These are phyloP conservation scores for Geotrichum phurueaensis DNA, from an alignment of 1,139 yeast genomes.

Conservation along the genomic window DNA sequence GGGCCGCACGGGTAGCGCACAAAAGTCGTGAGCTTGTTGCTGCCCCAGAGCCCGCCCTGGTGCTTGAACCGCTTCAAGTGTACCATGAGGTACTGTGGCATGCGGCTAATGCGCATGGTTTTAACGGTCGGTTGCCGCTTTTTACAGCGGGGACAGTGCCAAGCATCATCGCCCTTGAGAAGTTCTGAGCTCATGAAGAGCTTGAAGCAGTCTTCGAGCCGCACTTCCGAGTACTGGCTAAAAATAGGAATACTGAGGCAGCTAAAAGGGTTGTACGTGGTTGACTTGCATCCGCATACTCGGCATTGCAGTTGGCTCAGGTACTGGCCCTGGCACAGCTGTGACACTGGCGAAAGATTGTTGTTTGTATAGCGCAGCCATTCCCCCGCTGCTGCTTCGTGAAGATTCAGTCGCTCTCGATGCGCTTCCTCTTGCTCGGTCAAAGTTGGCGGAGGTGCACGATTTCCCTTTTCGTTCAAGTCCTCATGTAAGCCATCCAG, in stretches of 20 bases:
- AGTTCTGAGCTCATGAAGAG: constrained; percentile 63
- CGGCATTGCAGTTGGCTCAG: constrained; percentile 73
- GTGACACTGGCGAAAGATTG: constrained; percentile 80
- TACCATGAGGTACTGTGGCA: constrained; percentile 66
- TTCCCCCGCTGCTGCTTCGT: constrained; percentile 85
- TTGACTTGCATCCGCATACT: constrained; percentile 71
- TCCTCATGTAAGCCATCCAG: constrained; percentile 88
- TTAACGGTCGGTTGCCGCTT: constrained; percentile 61
- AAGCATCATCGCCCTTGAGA: constrained; percentile 75
- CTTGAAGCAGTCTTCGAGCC: constrained; percentile 59
- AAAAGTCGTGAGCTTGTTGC: constrained; percentile 57
- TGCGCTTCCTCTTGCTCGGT: constrained; percentile 70
- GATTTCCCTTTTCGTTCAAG: constrained; percentile 60
- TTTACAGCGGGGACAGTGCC: constrained; percentile 85
- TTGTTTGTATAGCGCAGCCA: constrained; percentile 89
- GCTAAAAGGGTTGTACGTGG: constrained; percentile 79
- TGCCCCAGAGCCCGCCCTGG: constrained; percentile 29
- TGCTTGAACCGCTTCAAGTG: constrained; percentile 74
- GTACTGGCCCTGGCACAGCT: constrained; percentile 86
- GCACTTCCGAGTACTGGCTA: constrained; percentile 32
- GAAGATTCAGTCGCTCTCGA: constrained; percentile 68
- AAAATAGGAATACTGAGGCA: constrained; percentile 75
- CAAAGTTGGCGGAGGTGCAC: constrained; percentile 49
- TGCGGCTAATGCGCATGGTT: constrained; percentile 59
- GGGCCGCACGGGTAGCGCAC: constrained; percentile 53